A percentile compares a stretch with the other conserved stretches of the same genome.
Evolutionary conservation across 352 stramenopile genomes (phyloP).

Genomic region (Phytophthora fragariae): DNA sequence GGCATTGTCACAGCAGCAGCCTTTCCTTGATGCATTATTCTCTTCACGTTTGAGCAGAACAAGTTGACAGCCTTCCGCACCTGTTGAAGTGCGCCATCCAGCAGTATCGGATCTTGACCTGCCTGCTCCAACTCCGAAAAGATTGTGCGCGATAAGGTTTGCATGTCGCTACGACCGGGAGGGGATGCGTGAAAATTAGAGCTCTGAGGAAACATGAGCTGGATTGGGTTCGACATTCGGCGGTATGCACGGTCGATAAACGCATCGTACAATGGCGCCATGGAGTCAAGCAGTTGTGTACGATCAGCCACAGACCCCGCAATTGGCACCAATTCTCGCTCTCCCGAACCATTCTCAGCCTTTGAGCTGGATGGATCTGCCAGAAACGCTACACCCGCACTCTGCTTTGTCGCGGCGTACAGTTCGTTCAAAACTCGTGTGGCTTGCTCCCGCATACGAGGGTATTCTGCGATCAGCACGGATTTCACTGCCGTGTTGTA

Average conservation of each 20-base stretch:
- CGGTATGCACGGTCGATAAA: conserved; percentile 75
- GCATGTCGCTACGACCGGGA: conserved; percentile 84
- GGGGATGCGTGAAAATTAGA: conserved; percentile 85
- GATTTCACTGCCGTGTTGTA: conserved; percentile 72
- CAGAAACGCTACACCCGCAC: conserved; percentile 36
- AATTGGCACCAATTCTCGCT: conserved; percentile 43
- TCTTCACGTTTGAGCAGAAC: conserved; percentile 76
- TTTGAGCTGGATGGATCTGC: conserved; percentile 11
- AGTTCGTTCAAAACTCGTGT: conserved; percentile 70
- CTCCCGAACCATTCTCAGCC: neutral
- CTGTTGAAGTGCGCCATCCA: conserved; percentile 67
- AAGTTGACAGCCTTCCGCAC: conserved; percentile 68
- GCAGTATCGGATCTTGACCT: conserved; percentile 62
- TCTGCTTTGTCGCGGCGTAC: conserved; percentile 58
- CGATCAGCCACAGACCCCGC: conserved; percentile 50
- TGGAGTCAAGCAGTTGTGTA: conserved; percentile 77
- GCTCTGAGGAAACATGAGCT: conserved; percentile 91
- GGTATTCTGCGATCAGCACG: conserved; percentile 80
- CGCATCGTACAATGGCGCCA: conserved; percentile 69
- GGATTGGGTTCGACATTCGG: conserved; percentile 76
- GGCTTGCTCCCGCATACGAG: conserved; percentile 81
- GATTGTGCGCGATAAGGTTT: conserved; percentile 80
- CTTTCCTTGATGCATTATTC: conserved; percentile 78
- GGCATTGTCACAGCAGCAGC: conserved; percentile 53
- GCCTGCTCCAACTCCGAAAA: conserved; percentile 74